phyloP scores from a whole-genome alignment of 2,329 filamentous ascomycete genomes.

The Fusarium luffae region DNA sequence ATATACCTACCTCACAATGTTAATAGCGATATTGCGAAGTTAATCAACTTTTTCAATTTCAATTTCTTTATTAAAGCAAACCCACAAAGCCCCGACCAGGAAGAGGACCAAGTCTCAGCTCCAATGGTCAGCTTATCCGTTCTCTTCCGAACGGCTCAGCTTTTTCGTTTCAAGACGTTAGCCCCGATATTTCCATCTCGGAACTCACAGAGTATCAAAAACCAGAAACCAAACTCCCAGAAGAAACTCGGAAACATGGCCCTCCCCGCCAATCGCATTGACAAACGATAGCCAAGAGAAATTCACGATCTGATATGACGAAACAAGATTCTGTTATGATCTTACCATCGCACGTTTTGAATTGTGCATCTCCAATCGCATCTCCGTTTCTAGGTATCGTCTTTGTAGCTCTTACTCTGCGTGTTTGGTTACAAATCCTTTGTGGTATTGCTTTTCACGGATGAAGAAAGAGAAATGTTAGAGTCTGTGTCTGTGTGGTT shows the following conservation, averaged over 20 bases:
- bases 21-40: slow-evolving; percentile 1
- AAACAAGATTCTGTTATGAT: background rate
- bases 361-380: slow-evolving; percentile 2
- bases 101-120: background rate
- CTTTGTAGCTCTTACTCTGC: background rate
- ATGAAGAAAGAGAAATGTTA: background rate
- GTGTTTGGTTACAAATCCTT: background rate
- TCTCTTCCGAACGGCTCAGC: background rate
- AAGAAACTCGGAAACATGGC: background rate
- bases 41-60: background rate
- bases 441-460: background rate
- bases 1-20: background rate
- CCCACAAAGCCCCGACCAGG: background rate
- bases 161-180: background rate
- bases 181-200: background rate
- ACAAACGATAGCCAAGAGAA: background rate
- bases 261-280: slow-evolving; percentile 3
- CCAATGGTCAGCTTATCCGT: background rate
- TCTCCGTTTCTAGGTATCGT: background rate
- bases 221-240: background rate
- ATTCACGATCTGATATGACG: background rate
- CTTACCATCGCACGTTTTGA: background rate
- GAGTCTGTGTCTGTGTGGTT: background rate
- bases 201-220: background rate
- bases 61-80: background rate